Base-by-base conservation (phyloP, 352 stramenopile species). In the Pythium monospermum region DNA sequence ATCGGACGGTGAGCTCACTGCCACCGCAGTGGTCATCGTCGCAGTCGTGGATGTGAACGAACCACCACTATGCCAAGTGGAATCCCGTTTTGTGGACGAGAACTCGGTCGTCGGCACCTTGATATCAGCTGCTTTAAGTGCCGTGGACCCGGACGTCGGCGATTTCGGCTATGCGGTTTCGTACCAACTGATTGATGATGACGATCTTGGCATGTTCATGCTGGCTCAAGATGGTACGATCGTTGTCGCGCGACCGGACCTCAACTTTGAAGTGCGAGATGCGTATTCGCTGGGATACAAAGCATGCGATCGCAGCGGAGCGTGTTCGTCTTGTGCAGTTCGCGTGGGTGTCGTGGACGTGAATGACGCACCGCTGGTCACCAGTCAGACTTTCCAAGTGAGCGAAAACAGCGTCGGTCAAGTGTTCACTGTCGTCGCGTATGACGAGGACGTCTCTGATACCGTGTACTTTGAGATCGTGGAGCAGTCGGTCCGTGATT, bases 401-500 rank as follows among this genome's bases (percentile, higher is more conserved):
- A 19, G 37, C 6, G 74, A 85, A 53, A 73, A 75, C 30, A 63
- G 36, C 1, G 59, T 35, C 7, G 66, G 54, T 1, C 49, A 63
- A 31, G 62, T 75, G 2, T 75, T 76, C 40, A 64, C 52, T 1
- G 30, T 81, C 3, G 33, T 53, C 22, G 71, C 64, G 3, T 66
- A 40, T 6, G 74, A 85, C 18, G 50, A 68, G 31, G 74, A 85
- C 39, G 19, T 58, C 0, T 61, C 61, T 3, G 66, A 84, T 18
- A 57, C 62, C 0, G 39, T 84, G 1, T 22, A 68, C 3, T 82
- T 65, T 31, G 70, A 79, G 46, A 71, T 84, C 23, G 5, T 64
- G 13, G 61, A 71, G 18, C 71, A 85, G 47, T 81, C 62, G 7
- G 11, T 64, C 6, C 19, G 37, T 19, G 58, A 63, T 18, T n/a